These are phyloP conservation scores for Rheum nobile DNA, from an alignment of 148 eudicot species.

Conservation along the genomic window DNA sequence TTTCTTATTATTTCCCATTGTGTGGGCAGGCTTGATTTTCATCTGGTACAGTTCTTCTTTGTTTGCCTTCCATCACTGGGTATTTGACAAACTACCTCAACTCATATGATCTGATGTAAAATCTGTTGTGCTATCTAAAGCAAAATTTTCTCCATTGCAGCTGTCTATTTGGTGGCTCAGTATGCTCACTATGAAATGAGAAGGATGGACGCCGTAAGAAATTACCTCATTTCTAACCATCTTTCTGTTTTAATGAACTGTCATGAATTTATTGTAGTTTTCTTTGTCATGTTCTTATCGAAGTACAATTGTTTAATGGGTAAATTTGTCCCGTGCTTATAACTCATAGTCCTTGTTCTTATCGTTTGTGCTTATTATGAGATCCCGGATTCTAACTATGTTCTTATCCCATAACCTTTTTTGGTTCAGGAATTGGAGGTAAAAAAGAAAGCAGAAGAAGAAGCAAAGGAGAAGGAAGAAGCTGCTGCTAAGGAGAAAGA, in stretches of 20 bases:
- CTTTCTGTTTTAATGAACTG: background rate
- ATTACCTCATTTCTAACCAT: background rate
- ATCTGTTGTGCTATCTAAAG: slow-evolving; percentile 15
- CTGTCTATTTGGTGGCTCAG: slow-evolving; percentile 81
- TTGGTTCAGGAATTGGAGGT: slow-evolving; percentile 45
- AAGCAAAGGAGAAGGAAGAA: slow-evolving; percentile 41
- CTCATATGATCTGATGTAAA: background rate
- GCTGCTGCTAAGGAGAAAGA: slow-evolving; percentile 37
- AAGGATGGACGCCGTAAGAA: slow-evolving; percentile 75
- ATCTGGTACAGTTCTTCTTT: slow-evolving; percentile 84
- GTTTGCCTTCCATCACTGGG: slow-evolving; percentile 85
- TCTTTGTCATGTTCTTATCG: background rate
- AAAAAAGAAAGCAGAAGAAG: slow-evolving; percentile 59
- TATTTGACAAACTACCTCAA: slow-evolving; percentile 19
- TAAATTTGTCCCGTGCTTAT: too few species aligned
- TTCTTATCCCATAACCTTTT: background rate
- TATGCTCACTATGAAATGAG: slow-evolving; percentile 72
- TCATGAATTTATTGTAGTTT: background rate
- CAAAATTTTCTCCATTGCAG: slow-evolving; percentile 37
- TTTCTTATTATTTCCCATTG: slow-evolving; percentile 16
- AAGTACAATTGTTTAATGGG: background rate
- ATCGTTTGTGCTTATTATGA: background rate
- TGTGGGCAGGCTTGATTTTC: slow-evolving; percentile 70
- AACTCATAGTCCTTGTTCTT: background rate
- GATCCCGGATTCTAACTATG: background rate